phyloP scores from a whole-genome alignment of 805 yeast species.

The Cyberlindnera mycetangii region DNA sequence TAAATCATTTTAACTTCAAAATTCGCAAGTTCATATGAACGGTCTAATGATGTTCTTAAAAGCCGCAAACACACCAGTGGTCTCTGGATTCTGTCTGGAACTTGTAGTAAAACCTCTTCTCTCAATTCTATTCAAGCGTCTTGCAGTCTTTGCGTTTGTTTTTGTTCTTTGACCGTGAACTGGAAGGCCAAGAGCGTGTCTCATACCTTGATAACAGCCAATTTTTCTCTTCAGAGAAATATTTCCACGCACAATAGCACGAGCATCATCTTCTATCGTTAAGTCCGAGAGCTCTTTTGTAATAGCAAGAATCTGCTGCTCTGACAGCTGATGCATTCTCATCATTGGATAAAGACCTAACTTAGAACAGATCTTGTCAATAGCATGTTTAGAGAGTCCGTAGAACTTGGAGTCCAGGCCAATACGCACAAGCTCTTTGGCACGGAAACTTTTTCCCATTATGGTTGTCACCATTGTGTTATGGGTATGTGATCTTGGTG shows the following conservation, averaged over 20 bases:
- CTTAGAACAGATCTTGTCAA: constrained; percentile 76
- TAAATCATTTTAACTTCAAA: neutral
- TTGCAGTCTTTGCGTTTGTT: constrained; percentile 88
- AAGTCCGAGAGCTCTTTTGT: constrained; percentile 83
- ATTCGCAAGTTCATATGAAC: constrained; percentile 9
- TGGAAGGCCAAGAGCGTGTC: constrained; percentile 83
- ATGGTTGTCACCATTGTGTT: constrained; percentile 27
- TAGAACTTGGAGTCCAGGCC: constrained; percentile 81
- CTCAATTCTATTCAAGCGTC: constrained; percentile 73
- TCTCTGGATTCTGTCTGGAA: constrained; percentile 1
- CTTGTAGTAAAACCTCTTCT: constrained; percentile 44
- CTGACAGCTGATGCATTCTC: constrained; percentile 91
- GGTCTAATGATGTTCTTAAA: constrained; percentile 25
- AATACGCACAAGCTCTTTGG: constrained; percentile 32
- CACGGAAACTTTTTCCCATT: constrained; percentile 30
- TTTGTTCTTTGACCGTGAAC: constrained; percentile 90
- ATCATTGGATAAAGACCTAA: constrained; percentile 89
- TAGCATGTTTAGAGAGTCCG: constrained; percentile 78
- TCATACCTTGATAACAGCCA: constrained; percentile 83
- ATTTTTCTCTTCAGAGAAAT: constrained; percentile 75
- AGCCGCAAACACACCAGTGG: constrained; percentile 22
- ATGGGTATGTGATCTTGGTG: too few species aligned
- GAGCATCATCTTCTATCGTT: constrained; percentile 77
- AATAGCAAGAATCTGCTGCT: constrained; percentile 79
- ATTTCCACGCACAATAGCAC: constrained; percentile 72